Evolutionary conservation across 2,329 filamentous ascomycete species (phyloP).

Genomic region (Colletotrichum truncatum): DNA sequence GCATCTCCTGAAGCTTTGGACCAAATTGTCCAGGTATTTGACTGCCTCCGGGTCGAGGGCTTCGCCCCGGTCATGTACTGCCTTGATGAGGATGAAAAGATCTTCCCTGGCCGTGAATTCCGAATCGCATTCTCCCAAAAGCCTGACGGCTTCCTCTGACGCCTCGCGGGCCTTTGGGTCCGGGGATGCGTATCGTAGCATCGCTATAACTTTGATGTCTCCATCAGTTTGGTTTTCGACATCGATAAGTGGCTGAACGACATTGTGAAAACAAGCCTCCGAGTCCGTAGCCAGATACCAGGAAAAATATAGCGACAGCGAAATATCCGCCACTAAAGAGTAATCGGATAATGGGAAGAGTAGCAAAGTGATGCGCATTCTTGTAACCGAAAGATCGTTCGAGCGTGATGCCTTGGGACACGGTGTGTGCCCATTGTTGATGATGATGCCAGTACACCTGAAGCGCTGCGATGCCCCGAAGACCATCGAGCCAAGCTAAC

Average conservation of each 20-base stretch:
- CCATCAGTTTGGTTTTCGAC: neutral
- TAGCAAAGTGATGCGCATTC: too few species aligned
- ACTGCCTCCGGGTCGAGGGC: neutral
- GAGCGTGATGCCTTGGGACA: too few species aligned
- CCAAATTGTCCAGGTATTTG: neutral
- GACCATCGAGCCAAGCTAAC: too few species aligned
- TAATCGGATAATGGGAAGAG: too few species aligned
- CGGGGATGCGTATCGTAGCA: neutral
- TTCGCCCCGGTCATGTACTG: accelerated
- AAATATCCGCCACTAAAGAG: too few species aligned
- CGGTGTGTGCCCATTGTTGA: too few species aligned
- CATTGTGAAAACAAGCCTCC: neutral
- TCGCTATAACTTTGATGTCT: neutral
- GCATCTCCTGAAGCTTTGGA: neutral
- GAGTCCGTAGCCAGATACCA: too few species aligned
- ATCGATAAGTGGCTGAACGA: neutral
- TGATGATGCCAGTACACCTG: too few species aligned
- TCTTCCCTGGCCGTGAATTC: neutral
- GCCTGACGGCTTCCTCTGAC: neutral
- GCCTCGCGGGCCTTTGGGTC: neutral
- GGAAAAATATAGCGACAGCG: too few species aligned
- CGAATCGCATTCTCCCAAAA: neutral
- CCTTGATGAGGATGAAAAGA: neutral
- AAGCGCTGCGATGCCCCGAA: too few species aligned
- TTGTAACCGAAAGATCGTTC: too few species aligned